phyloP scores from a whole-genome alignment of 495 filamentous ascomycete genomes.

The Penicillium odoratum region DNA sequence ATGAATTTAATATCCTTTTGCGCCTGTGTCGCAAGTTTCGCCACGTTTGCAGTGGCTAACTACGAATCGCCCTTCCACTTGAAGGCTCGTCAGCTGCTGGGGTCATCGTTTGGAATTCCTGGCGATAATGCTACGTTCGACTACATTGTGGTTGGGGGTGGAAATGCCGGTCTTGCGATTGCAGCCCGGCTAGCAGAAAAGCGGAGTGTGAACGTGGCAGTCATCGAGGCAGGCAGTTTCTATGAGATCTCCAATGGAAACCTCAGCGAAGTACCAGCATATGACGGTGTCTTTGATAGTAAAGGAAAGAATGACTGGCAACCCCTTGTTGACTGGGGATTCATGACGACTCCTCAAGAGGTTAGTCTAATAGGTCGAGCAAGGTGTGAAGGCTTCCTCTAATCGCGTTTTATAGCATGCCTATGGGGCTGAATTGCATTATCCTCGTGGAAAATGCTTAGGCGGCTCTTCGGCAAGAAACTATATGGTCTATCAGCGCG shows the following conservation, averaged over 20 bases:
- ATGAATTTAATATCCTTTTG: no score
- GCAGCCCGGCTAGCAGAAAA: slow-evolving; percentile 43
- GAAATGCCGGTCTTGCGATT: slow-evolving; percentile 48
- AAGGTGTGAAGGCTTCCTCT: not conserved
- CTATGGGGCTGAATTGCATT: no score
- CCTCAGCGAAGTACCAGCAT: slow-evolving; percentile 38
- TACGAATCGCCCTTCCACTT: no score
- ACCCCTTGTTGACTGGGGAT: slow-evolving; percentile 52
- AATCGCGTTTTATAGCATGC: no score
- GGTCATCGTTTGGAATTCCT: no score
- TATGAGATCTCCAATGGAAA: slow-evolving; percentile 55
- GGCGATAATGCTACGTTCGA: no score
- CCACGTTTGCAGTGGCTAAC: no score
- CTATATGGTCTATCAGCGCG: slow-evolving; percentile 45
- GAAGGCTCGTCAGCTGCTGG: no score
- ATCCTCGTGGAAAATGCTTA: not conserved
- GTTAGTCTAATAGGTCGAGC: slow-evolving; percentile 3
- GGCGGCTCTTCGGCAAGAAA: slow-evolving; percentile 23
- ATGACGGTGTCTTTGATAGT: slow-evolving; percentile 22
- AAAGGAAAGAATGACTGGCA: slow-evolving; percentile 37
- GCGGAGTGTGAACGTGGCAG: slow-evolving; percentile 31
- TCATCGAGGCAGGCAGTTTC: slow-evolving; percentile 56
- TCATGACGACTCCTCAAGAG: slow-evolving; percentile 38
- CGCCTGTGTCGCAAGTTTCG: no score
- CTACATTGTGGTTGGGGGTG: slow-evolving; percentile 48